Base-by-base conservation (phyloP, 1,139 yeast genomes). In the Spathaspora sp. region DNA sequence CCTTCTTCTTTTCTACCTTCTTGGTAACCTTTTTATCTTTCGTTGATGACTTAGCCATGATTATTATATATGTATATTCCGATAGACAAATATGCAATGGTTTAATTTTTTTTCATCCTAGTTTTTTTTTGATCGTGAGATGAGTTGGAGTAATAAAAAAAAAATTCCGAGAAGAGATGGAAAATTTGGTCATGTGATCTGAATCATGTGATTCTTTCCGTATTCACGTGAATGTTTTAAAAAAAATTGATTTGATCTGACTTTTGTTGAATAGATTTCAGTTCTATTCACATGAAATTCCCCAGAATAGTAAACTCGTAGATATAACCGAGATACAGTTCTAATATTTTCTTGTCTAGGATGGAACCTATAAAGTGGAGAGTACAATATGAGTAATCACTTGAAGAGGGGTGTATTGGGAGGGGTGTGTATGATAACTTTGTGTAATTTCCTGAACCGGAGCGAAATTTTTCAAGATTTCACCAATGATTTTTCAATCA, bases 41-140 rank as follows among this genome's bases (percentile, higher is more conserved):
- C 36, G 63, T 51, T 31, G 63, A 57, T 54, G 68, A 50, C 55
- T 64, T 65, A 56, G 70, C 71, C 71, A 67, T 67, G 44, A 13
- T 27, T 27, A 13, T 27, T 27, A 27, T 51, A 20, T 24, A 26
- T 34, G 25, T 40, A n/a, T 18, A 24, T 29, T 41, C 13, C 16
- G 25, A 31, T 17, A 15, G 34, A 17, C 24, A 25, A 38, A 24
- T 9, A 36, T 38, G 25, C 23, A 10, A n/a, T 31, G 37, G n/a
- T n/a, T 43, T 40, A 38, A 34, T 44, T 46, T 42, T 42, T 44
- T 39, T 43, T 39, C 23, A 20, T 20, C 4, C n/a, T 38, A 18
- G 15, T 29, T 38, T 17, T 37, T 36, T 43, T 34, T 41, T 46
- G 25, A 23, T 47, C 47, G 15, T 24, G 47, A 42, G 51, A 47